These are phyloP conservation scores for Casuarina equisetifolia DNA, from an alignment of 306 rosid species.

Conservation along the genomic window DNA sequence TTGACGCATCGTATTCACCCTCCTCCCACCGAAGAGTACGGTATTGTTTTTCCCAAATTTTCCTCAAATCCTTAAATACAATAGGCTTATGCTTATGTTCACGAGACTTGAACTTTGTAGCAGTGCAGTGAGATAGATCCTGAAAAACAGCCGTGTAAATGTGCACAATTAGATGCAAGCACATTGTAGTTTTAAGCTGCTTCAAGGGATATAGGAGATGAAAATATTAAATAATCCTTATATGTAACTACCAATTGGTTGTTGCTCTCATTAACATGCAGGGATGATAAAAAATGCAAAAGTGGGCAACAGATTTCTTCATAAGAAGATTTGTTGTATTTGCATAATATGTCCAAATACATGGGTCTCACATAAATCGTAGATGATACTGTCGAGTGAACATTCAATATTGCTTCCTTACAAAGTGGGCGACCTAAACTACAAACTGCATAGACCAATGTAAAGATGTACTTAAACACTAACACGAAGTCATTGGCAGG, in stretches of 20 bases:
- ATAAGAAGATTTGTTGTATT: not conserved
- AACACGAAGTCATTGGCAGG: slow-evolving; percentile 5
- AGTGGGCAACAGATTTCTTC: not conserved
- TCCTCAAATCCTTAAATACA: slow-evolving; percentile 77
- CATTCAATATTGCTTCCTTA: slow-evolving; percentile 1
- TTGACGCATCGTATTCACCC: slow-evolving; percentile 65
- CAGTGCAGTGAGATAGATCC: slow-evolving; percentile 66
- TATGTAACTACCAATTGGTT: not conserved
- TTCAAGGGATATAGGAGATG: not conserved
- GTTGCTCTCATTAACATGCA: not conserved
- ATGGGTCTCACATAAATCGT: no score
- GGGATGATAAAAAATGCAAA: not conserved
- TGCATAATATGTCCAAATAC: no score
- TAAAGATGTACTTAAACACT: not conserved
- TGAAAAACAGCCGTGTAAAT: slow-evolving; percentile 24
- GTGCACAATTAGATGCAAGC: slow-evolving; percentile 6
- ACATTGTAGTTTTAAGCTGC: not conserved
- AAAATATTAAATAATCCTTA: not conserved
- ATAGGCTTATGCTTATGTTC: slow-evolving; percentile 61
- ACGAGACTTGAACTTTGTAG: slow-evolving; percentile 52
- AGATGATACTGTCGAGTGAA: no score
- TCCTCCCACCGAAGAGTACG: slow-evolving; percentile 76
- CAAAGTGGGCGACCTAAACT: not conserved
- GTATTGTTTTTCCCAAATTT: slow-evolving; percentile 74
- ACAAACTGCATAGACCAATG: not conserved